Percentiles rank a stretch among this genome's conserved stretches.
Evolutionary conservation across 805 yeast species (phyloP).

Genomic region (Lachancea meyersii): DNA sequence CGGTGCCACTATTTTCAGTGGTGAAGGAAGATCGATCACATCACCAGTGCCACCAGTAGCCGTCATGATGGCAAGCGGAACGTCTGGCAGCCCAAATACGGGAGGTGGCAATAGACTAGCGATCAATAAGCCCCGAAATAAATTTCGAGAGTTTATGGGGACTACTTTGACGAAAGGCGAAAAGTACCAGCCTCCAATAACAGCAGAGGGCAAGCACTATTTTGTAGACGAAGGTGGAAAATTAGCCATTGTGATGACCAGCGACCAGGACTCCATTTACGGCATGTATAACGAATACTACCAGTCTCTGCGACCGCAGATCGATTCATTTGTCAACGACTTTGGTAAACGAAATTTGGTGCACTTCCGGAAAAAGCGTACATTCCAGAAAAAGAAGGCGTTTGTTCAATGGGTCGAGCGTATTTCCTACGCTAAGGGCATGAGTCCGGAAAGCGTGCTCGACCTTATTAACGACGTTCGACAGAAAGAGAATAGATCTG

Average conservation of each 20-base stretch:
- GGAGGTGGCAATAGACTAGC: neutral
- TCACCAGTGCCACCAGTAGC: neutral
- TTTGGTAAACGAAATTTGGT: slow-evolving; percentile 9
- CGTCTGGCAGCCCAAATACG: neutral
- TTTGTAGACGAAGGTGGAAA: slow-evolving; percentile 8
- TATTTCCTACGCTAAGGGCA: slow-evolving; percentile 1
- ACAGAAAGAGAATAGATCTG: slow-evolving; percentile 7
- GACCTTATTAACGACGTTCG: slow-evolving; percentile 11
- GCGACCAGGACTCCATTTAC: slow-evolving; percentile 11
- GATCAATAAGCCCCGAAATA: slow-evolving; percentile 5
- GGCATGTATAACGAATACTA: slow-evolving; percentile 12
- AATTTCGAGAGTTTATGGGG: slow-evolving; percentile 1
- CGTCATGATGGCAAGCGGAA: neutral
- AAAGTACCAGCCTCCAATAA: slow-evolving; percentile 8
- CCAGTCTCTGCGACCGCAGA: slow-evolving; percentile 12
- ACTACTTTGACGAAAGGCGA: slow-evolving; percentile 9
- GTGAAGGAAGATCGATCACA: neutral
- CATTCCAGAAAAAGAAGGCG: slow-evolving; percentile 14
- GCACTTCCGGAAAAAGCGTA: slow-evolving; percentile 11
- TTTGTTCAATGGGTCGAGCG: slow-evolving; percentile 11
- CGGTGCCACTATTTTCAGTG: neutral
- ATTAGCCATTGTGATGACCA: slow-evolving; percentile 11
- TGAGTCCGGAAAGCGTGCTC: slow-evolving; percentile 7
- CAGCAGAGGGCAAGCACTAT: slow-evolving; percentile 9
- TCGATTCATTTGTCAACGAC: slow-evolving; percentile 10